Evolutionary conservation across 768 basidiomycete species (phyloP).

Genomic region (Naganishia vishniacii): DNA sequence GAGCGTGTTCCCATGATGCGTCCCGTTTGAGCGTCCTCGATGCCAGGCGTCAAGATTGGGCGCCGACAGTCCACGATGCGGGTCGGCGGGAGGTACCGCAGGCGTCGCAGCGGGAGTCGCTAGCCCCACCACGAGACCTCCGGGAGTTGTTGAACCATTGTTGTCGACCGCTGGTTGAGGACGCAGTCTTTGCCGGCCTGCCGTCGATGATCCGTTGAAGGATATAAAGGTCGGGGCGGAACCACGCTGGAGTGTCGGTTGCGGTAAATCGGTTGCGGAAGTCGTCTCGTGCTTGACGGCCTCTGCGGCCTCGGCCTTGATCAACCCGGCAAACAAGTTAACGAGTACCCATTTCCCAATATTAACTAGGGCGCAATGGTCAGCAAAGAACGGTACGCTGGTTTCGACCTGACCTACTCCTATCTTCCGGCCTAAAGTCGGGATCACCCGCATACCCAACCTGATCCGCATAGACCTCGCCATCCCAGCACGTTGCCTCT

Average conservation of each 20-base stretch:
- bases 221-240: conserved; percentile 42
- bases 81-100: conserved; percentile 55
- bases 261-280: conserved; percentile 24
- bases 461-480: conserved; percentile 92
- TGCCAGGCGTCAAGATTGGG: conserved; percentile 49
- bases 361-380: conserved; percentile 59
- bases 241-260: conserved; percentile 29
- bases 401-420: conserved; percentile 56
- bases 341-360: conserved; percentile 84
- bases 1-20: conserved; percentile 30
- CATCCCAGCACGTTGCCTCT: conserved; percentile 76
- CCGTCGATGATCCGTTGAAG: conserved; percentile 36
- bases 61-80: conserved; percentile 42
- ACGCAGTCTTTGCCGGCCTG: conserved; percentile 38
- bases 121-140: conserved; percentile 53
- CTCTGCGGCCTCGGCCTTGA: conserved; percentile 44
- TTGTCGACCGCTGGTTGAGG: conserved; percentile 36
- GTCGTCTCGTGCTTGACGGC: conserved; percentile 28
- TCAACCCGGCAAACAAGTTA: conserved; percentile 66
- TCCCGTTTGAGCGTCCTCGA: conserved; percentile 4
- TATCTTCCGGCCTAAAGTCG: conserved; percentile 67
- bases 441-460: conserved; percentile 63
- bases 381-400: conserved; percentile 19
- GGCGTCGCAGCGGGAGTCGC: conserved; percentile 65
- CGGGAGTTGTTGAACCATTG: conserved; percentile 38